Conservation (phyloP, 106 monocot genomes). For the Chionographis japonica region DNA sequence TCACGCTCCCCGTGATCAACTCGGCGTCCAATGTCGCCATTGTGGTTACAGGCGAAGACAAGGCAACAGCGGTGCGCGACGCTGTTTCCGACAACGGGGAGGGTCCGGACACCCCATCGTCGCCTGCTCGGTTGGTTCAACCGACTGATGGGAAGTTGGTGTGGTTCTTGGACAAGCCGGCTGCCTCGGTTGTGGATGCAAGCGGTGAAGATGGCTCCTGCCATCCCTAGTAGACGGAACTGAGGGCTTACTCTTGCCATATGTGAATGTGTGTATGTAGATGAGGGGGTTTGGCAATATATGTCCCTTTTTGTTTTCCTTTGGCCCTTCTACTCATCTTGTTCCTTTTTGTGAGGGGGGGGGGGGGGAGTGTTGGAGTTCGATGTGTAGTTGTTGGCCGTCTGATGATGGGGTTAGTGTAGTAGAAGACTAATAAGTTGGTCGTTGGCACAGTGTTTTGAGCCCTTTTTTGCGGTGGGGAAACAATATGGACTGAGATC, state of each 20-base stretch:
- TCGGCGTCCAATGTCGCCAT: conserved; percentile 72
- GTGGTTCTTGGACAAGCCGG: conserved; percentile 62
- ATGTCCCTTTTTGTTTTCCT: conserved; percentile 1
- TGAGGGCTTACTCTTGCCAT: neutral
- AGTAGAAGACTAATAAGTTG: neutral
- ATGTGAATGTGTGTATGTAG: neutral
- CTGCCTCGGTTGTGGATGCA: conserved; percentile 21
- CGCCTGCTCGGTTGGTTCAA: conserved; percentile 46
- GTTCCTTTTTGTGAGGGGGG: too few relatives aligned
- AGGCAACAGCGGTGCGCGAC: conserved; percentile 33
- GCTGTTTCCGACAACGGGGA: conserved; percentile 17
- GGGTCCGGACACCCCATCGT: neutral
- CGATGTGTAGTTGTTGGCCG: too few relatives aligned
- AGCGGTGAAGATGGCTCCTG: neutral
- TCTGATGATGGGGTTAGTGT: too few relatives aligned
- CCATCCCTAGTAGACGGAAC: neutral
- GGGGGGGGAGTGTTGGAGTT: too few relatives aligned
- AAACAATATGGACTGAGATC: too few relatives aligned
- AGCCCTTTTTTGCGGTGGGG: neutral
- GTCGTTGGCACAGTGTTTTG: neutral
- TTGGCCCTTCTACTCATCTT: neutral
- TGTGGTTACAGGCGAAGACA: conserved; percentile 51
- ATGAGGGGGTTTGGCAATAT: too few relatives aligned
- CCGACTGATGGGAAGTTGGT: conserved; percentile 62
- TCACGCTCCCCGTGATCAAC: conserved; percentile 82